Base-by-base conservation (phyloP, 1,284 basidiomycete genomes). In the Trametes pubescens region DNA sequence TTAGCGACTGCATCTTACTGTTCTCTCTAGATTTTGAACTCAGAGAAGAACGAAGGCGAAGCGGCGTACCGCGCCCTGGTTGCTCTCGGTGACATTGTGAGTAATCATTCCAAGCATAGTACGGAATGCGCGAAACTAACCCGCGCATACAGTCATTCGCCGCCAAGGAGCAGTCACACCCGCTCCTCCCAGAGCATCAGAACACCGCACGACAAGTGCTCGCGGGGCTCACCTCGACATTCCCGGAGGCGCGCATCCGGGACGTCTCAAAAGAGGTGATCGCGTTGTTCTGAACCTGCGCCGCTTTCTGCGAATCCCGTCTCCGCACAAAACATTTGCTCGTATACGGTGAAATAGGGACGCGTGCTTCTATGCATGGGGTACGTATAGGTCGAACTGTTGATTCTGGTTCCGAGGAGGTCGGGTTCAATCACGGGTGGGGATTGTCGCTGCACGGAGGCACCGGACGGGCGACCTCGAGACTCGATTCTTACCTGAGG, bases 31-130 rank as follows among this genome's bases (percentile, higher is more conserved):
- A 81, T 93, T 16, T 76, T 95, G 22, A 77, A 83, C 62, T 81
- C 82, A 48, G 94, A 96, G 76, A 85, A 77, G 47, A 78, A 79
- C 18, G 97, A 99, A 65, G 82, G 87, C 22, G 97, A 99, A 74
- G 88, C 92, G 2, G 84, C 87, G 14, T 99, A 99, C 76, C 89
- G 97, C 32, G 83, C 91, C 1, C 78, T 94, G 8, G 92, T 98
- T 16, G 96, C 92, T 0, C 81, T 98, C 2, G 97, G 97, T 35
- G 99, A 99, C 75, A 77, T 93, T 29, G 75, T 76, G 22, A 62
- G 70, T 60, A 32, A 1, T 18, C 26, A 32, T 43, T n/a, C n/a
- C n/a, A n/a, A n/a, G n/a, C n/a, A n/a, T n/a, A n/a, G n/a, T n/a
- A n/a, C n/a, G n/a, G 2, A 16, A 18, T 16, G n/a, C 10, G 22